phyloP scores from a whole-genome alignment of 805 yeast species.

The Brettanomyces naardenensis region DNA sequence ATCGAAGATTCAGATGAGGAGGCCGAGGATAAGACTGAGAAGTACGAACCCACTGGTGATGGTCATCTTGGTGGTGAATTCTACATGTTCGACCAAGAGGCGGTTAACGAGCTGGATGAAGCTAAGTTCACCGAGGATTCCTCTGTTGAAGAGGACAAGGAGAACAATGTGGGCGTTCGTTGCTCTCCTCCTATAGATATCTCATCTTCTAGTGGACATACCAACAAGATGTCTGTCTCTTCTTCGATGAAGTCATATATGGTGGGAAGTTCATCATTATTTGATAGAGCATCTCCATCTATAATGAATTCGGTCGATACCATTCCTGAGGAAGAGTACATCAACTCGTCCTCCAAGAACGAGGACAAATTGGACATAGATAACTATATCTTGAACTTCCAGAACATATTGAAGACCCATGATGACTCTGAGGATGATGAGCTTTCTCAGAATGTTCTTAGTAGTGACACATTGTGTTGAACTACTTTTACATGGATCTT shows the following conservation, averaged over 20 bases:
- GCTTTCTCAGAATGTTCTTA: background rate
- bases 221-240: background rate
- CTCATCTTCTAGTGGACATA: background rate
- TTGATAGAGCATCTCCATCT: constrained; percentile 8
- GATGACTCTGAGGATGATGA: background rate
- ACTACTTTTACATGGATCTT: no score
- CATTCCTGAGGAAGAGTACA: constrained; percentile 2
- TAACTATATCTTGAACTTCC: background rate
- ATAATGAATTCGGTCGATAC: constrained; percentile 6
- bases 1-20: background rate
- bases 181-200: background rate
- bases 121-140: background rate
- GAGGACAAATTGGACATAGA: background rate
- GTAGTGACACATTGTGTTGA: constrained; percentile 1
- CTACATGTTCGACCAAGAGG: constrained; percentile 28
- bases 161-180: background rate
- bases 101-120: background rate
- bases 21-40: background rate
- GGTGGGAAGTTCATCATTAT: constrained; percentile 10
- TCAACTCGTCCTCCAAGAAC: background rate
- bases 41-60: background rate
- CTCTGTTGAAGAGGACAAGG: background rate
- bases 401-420: constrained; percentile 1
- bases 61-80: constrained; percentile 21
- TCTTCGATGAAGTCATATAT: constrained; percentile 6